Evolutionary conservation across 371 early-diverging fungal genomes (phyloP).

Genomic region (Conidiobolus incongruus): DNA sequence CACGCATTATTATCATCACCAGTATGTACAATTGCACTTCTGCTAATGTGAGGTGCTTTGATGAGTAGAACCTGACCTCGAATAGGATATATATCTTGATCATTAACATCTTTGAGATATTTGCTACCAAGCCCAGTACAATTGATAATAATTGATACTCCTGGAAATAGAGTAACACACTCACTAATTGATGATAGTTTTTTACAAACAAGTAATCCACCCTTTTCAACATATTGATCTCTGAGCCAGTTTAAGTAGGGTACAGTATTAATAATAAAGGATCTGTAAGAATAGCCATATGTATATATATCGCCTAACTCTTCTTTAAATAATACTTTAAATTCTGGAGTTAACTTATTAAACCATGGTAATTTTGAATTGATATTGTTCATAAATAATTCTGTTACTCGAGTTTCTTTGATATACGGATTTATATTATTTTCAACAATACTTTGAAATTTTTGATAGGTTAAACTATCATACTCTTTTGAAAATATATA

Average conservation of each 20-base stretch:
- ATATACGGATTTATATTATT: conserved; percentile 15
- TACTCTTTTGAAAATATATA: conserved; percentile 11
- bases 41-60: conserved; percentile 23
- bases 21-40: not conserved
- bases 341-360: conserved; percentile 16
- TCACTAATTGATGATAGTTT: conserved; percentile 24
- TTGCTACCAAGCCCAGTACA: conserved; percentile 47
- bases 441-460: conserved; percentile 17
- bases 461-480: conserved; percentile 17
- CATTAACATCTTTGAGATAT: conserved; percentile 39
- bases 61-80: conserved; percentile 52
- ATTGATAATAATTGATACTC: conserved; percentile 34
- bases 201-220: conserved; percentile 20
- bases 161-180: conserved; percentile 4
- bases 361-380: conserved; percentile 24
- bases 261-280: conserved; percentile 7
- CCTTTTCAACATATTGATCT: conserved; percentile 18
- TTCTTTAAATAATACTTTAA: conserved; percentile 11
- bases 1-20: conserved; percentile 14
- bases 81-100: conserved; percentile 32
- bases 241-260: conserved; percentile 39
- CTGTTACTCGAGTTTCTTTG: conserved; percentile 15
- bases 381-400: conserved; percentile 19
- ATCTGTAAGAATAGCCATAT: not conserved
- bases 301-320: conserved; percentile 16